phyloP scores from a whole-genome alignment of 768 basidiomycete genomes.

The Tubosaeta brunneosetosa region DNA sequence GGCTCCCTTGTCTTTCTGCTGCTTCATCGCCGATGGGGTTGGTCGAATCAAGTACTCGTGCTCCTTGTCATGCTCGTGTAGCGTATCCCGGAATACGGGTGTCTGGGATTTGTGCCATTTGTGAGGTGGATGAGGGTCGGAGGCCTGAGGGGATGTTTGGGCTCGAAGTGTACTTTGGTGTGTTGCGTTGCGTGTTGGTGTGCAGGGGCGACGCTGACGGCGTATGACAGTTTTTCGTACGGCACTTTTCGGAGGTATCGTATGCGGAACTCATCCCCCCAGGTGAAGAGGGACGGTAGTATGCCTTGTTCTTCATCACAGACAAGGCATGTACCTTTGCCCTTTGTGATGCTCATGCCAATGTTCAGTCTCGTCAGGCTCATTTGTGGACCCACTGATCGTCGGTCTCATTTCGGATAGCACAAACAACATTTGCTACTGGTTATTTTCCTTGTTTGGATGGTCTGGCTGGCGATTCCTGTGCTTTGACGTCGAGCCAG shows the following conservation, averaged over 20 bases:
- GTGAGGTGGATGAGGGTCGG: slow-evolving; percentile 53
- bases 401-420: no score
- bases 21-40: slow-evolving; percentile 59
- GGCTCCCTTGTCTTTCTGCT: slow-evolving; percentile 79
- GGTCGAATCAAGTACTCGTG: slow-evolving; percentile 67
- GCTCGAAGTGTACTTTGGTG: slow-evolving; percentile 79
- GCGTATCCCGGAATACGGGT: slow-evolving; percentile 74
- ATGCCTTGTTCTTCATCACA: no score
- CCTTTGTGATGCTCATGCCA: no score
- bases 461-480: slow-evolving; percentile 83
- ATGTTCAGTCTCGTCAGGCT: slow-evolving; percentile 59
- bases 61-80: slow-evolving; percentile 67
- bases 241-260: slow-evolving; percentile 91
- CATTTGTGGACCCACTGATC: slow-evolving; percentile 85
- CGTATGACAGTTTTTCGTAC: slow-evolving; percentile 51
- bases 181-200: slow-evolving; percentile 35
- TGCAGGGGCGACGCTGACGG: background rate
- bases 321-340: no score
- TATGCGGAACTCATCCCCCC: slow-evolving; percentile 85
- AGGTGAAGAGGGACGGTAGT: slow-evolving; percentile 90
- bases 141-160: slow-evolving; percentile 84
- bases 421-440: slow-evolving; percentile 88
- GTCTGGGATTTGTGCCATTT: slow-evolving; percentile 66
- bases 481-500: slow-evolving; percentile 76
- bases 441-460: slow-evolving; percentile 77